Evolutionary conservation across 1,284 basidiomycete species (phyloP).

Genomic region (Flammula alnicola): DNA sequence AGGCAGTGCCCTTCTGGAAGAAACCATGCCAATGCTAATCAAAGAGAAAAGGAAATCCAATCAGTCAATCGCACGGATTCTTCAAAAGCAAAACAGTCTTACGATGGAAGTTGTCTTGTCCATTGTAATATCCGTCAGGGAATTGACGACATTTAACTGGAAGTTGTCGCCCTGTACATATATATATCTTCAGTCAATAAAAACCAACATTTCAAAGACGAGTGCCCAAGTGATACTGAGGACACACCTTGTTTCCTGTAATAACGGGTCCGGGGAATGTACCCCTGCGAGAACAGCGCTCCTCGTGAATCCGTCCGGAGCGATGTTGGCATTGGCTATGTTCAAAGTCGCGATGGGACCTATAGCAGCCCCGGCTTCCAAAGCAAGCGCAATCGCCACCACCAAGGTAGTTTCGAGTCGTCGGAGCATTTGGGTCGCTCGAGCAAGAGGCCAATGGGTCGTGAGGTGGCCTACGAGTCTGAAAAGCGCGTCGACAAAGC

Average conservation of each 20-base stretch:
- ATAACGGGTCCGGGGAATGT: conserved; percentile 26
- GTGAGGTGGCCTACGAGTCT: no score
- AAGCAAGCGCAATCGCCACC: no score
- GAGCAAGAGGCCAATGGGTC: no score
- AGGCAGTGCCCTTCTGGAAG: conserved; percentile 36
- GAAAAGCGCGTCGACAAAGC: no score
- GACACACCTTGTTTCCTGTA: conserved; percentile 20
- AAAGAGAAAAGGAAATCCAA: background rate
- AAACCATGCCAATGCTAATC: conserved; percentile 43
- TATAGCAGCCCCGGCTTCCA: no score
- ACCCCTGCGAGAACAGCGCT: conserved; percentile 15
- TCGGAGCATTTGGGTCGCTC: no score
- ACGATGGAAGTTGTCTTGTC: conserved; percentile 34
- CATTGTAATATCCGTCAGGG: conserved; percentile 32
- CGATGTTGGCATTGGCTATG: conserved; percentile 25
- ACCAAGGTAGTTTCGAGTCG: no score
- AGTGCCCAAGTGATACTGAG: background rate
- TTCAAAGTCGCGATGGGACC: conserved; percentile 23
- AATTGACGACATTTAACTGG: conserved; percentile 30
- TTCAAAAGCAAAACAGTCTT: conserved; percentile 2
- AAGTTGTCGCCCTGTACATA: conserved; percentile 30
- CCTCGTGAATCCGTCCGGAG: conserved; percentile 27
- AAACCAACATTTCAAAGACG: background rate
- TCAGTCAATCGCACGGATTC: background rate
- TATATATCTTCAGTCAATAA: no score